Evolutionary conservation across 1,139 yeast species (phyloP), one percentile per base, ranked within the genome.

Genomic region (Eremothecium coryli): DNA sequence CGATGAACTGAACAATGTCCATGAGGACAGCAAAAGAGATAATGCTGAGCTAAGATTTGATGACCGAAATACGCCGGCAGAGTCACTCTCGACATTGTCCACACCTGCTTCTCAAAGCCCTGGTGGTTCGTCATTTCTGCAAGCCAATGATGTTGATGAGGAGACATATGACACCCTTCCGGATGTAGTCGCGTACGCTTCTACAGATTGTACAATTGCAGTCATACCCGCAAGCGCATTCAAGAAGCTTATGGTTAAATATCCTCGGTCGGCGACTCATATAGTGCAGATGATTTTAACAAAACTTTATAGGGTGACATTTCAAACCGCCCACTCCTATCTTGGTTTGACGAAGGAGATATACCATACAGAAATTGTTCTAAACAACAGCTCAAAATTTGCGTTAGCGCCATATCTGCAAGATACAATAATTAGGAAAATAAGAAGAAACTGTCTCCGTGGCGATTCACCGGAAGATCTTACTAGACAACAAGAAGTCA

Each of bases 261-360:
- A 78, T 52, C 97, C 98, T 5, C 75, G 82, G 44, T 84, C 95
- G 0, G 80, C 95, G 0, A 82, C 96, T 0, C 95, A 88, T 56
- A 88, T 90, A 30, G 93, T 90, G 6, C 95, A 93, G 44, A 86
- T 90, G 73, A 85, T 90, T 12, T 64, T 88, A 42, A 80, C 94
- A 1, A 71, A 95, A 42, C 66, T 90, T 38, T 85, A 85, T 54
- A 72, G 93, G 48, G 96, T 90, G 5, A 88, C 97, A 0, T 77
- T 88, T 60, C 90, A 81, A 52, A 82, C 96, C 0, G 82, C 93
- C 9, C 93, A 88, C 52, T 71, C 75, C 46, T 90, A 90, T 54
- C 64, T 90, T 34, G 95, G 95, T 0, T 61, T 90, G 22, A 85
- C 97, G 0, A 66, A 73, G 18, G 95, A 86, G 48, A 76, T 90